Base-by-base conservation (phyloP, 495 filamentous ascomycete genomes). In the Penicillium coffeae region DNA sequence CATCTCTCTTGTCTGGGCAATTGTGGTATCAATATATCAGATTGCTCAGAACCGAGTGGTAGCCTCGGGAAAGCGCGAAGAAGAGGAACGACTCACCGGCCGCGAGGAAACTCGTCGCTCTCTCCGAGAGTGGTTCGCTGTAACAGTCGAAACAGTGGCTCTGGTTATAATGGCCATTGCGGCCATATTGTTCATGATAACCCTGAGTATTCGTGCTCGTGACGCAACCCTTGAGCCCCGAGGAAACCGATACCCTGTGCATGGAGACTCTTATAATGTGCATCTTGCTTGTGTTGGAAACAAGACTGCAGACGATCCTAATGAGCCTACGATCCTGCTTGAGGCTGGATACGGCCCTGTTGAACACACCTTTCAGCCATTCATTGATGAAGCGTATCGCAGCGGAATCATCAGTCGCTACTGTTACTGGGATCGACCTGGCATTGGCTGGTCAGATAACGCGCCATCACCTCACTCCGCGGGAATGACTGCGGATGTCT, bases 381-480 rank as follows among this genome's bases (percentile, higher is more conserved):
- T 94, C 67, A 68, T 79, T 14, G 69, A 78, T 48, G 72, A 78
- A 50, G 79, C 84, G 0, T 77, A 86, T 49, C 68, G 74, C 27
- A 87, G 89, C 47, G 86, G 88, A 20, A 84, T 81, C 21, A 93
- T 98, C 50, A 62, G 68, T 40, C 84, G 91, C 38, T 98, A 93
- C 68, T 98, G 93, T 72, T 96, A 95, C 67, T 94, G 88, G 70
- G 93, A 98, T 59, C 86, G 93, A 16, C 93, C 93, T 1, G 93
- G 93, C 1, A 71, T 90, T 42, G 90, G 76, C 30, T 96, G 87
- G 83, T 93, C 88, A 38, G 93, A 98, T 68, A 90, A 90, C 52
- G 91, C 93, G 0, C 93, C 92, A 8, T 95, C 90, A 1, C 92
- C 93, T 1, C 83, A 94, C 58, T 92, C 88, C 3, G 91, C 88